phyloP scores from a whole-genome alignment of 345 rosid species.

The Pistacia integerrima region DNA sequence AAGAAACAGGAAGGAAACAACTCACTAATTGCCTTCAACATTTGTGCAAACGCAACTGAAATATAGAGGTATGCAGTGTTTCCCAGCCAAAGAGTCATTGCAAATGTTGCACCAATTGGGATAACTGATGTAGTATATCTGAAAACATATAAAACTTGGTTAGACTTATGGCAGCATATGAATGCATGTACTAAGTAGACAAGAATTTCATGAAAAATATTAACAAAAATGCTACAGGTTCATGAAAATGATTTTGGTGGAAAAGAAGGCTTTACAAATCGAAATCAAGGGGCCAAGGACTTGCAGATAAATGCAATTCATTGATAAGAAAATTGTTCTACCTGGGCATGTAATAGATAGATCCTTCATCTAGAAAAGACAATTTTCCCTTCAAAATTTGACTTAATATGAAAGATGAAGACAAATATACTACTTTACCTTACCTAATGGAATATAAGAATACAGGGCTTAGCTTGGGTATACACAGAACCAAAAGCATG shows the following conservation, averaged over 20 bases:
- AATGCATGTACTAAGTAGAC: constrained; percentile 6
- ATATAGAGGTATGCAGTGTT: constrained; percentile 96
- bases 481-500: neutral
- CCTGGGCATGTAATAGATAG: neutral
- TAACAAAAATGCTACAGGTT: neutral
- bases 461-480: neutral
- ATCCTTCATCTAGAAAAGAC: neutral
- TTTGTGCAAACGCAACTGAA: constrained; percentile 96
- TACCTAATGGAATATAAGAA: neutral
- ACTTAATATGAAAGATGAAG: neutral
- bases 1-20: constrained; percentile 6
- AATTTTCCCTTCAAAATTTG: neutral
- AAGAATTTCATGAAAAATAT: neutral
- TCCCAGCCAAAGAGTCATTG: constrained; percentile 99
- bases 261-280: neutral
- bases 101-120: constrained; percentile 97
- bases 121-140: constrained; percentile 83
- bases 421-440: neutral
- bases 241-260: neutral
- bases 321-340: neutral
- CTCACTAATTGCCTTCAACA: constrained; percentile 97
- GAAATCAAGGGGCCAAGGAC: neutral
- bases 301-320: neutral
- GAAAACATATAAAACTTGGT: constrained; percentile 28
- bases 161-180: constrained; percentile 8